Conservation (phyloP, 2,329 filamentous ascomycete species). For the Diaporthe ampelina region DNA sequence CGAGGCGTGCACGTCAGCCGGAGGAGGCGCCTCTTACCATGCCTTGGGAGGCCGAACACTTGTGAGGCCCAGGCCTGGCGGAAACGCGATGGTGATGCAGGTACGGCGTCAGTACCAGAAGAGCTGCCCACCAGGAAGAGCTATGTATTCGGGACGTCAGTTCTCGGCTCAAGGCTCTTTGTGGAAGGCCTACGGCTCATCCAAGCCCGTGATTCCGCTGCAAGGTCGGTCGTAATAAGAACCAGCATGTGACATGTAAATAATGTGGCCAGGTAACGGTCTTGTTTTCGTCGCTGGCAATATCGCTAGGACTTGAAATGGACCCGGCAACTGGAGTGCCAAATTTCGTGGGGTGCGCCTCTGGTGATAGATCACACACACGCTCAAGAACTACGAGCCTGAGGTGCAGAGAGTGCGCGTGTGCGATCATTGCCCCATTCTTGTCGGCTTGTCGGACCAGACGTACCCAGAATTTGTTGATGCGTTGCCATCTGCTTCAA, state of each 20-base stretch:
- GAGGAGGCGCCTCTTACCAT: background rate
- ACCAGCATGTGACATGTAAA: constrained; percentile 30
- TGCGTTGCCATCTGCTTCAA: constrained; percentile 17
- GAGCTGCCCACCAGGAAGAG: background rate
- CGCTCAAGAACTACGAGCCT: background rate
- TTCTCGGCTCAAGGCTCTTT: constrained; percentile 11
- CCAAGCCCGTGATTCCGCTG: constrained; percentile 21
- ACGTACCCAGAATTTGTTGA: background rate
- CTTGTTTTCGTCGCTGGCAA: constrained; percentile 5
- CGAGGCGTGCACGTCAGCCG: background rate
- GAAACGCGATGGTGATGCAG: constrained; percentile 30
- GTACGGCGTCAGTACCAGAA: constrained; percentile 35
- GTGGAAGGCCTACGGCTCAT: constrained; percentile 26
- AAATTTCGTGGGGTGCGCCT: constrained; percentile 18
- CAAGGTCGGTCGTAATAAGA: constrained; percentile 23
- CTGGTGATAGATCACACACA: constrained; percentile 16
- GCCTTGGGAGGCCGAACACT: background rate
- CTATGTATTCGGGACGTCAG: constrained; percentile 23
- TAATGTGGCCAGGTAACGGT: constrained; percentile 22
- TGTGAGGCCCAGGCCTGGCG: constrained; percentile 18
- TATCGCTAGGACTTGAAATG: constrained; percentile 23
- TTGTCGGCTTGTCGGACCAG: constrained; percentile 21
- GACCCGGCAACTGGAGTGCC: constrained; percentile 19
- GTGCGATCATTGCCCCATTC: constrained; percentile 25
- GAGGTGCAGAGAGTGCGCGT: background rate